Base-by-base conservation (phyloP, 495 filamentous ascomycete genomes). In the Xylaria longipes region DNA sequence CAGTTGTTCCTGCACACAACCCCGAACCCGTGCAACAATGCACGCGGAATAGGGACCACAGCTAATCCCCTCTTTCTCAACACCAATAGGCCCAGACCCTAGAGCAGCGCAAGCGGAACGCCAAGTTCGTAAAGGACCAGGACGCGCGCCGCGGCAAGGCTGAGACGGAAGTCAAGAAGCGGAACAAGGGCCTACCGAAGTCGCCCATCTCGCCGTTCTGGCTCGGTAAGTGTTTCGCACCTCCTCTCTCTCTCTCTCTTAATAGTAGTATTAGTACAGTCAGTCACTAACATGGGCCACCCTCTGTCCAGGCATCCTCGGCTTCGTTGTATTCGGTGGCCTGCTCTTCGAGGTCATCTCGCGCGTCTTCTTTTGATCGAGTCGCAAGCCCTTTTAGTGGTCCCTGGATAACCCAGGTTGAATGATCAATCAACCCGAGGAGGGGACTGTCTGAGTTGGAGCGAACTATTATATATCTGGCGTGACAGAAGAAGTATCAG, bases 91-190 rank as follows among this genome's bases (percentile, higher is more conserved):
- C 92, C 35, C 96, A 99, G 91, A 99, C 96, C 72, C 95, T 94
- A 37, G 89, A 94, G 80, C 97, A 98, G 85, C 92, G 95, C 74
- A 89, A 89, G 77, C 92, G 93, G 46, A 98, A 98, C 83, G 90
- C 91, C 70, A 91, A 91, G 74, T 99, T 92, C 81, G 91, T 89
- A 48, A 92, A 92, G 78, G 86, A 89, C 46, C 90, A 98, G 80
- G 90, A 91, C 71, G 86, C 87, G 29, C 95, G 93, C 79, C 89
- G 91, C 73, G 96, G 96, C 73, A 98, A 96, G 84, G 90, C 91
- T 27, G 88, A 91, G 71, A 84, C 80, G 31, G 86, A 87, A 27
- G 77, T 89, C 72, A 95, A 94, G 86, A 89, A 91, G 80, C 87
- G 87, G 75, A 80, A 84, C 73, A 90, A 90, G 80, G 80, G 88